Evolutionary conservation across 768 basidiomycete species (phyloP), one percentile per base, ranked within the genome.

Genomic region (Pisolithus tinctorius): DNA sequence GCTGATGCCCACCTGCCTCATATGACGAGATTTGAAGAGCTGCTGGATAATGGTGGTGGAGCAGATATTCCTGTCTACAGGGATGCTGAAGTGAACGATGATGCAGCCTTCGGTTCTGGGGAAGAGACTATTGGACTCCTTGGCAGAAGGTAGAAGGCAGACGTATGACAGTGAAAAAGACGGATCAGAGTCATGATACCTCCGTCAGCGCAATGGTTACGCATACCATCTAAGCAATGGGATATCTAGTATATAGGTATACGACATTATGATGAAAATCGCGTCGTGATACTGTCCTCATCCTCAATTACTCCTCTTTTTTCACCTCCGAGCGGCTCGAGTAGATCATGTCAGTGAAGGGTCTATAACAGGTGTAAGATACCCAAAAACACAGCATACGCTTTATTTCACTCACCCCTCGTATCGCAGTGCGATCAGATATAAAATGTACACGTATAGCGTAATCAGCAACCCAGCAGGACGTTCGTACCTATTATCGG

Each of bases 341-440:
- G 63, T 90, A 90, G 52, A 90, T 90, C 84, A 82, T 86, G 67
- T 84, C 80, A 30, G 87, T 90, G 72, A 89, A 89, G 0, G 87
- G 87, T 13, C 83, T 85, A 39, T 4, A 39, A 51, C 23, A 1
- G 20, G 23, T 43, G 50, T 58, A 26, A 54, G 51, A 45, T 39
- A 30, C 55, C 23, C 42, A 29, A 9, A 45, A 5, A 5, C 3
- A 42, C 5, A n/a, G 13, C 42, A 36, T 37, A 42, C 20, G 27
- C 4, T 23, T 1, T 0, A 2, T 17, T 48, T 16, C 6, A 74
- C 88, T 42, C 63, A 95, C 91, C 93, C 93, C 73, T 99, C 96
- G 64, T 79, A 97, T 26, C 76, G 77, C 45, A 97, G 75, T 3
- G 95, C 95, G 52, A 95, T 75, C 47, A 79, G 50, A 66, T 98